These are phyloP conservation scores for Bacidia gigantensis DNA, from an alignment of 495 filamentous ascomycete genomes.

Conservation along the genomic window DNA sequence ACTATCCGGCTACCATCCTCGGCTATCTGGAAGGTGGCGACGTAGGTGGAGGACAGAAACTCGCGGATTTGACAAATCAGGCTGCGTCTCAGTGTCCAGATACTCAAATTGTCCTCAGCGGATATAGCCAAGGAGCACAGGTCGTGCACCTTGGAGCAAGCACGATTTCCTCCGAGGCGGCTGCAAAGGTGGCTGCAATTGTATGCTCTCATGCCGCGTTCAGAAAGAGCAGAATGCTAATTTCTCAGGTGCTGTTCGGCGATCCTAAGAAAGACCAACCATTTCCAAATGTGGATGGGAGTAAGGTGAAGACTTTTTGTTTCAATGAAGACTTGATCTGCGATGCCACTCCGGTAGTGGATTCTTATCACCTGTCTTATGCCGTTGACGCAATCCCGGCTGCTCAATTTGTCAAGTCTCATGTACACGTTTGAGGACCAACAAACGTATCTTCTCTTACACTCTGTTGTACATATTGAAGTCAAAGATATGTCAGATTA, in stretches of 20 bases:
- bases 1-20: constrained; percentile 32
- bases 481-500: background rate
- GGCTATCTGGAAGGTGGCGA: constrained; percentile 29
- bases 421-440: constrained; percentile 8
- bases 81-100: constrained; percentile 39
- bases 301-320: constrained; percentile 39
- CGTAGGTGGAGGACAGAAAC: constrained; percentile 28
- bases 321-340: constrained; percentile 42
- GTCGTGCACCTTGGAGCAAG: constrained; percentile 37
- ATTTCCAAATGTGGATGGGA: constrained; percentile 30
- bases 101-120: constrained; percentile 46
- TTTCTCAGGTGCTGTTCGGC: constrained; percentile 39
- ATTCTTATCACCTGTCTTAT: constrained; percentile 37
- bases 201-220: constrained; percentile 5
- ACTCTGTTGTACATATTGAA: background rate
- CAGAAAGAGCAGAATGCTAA: background rate
- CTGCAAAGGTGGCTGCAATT: constrained; percentile 20
- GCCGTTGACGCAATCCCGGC: constrained; percentile 31
- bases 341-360: constrained; percentile 35
- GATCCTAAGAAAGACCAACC: constrained; percentile 37
- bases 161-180: constrained; percentile 21
- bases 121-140: constrained; percentile 46
- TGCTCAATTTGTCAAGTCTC: constrained; percentile 28
- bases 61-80: constrained; percentile 34
- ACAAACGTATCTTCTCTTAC: constrained; percentile 1